Conservation (phyloP, 192 early-diverging fungal species). For the Umbelopsis isabellina region DNA sequence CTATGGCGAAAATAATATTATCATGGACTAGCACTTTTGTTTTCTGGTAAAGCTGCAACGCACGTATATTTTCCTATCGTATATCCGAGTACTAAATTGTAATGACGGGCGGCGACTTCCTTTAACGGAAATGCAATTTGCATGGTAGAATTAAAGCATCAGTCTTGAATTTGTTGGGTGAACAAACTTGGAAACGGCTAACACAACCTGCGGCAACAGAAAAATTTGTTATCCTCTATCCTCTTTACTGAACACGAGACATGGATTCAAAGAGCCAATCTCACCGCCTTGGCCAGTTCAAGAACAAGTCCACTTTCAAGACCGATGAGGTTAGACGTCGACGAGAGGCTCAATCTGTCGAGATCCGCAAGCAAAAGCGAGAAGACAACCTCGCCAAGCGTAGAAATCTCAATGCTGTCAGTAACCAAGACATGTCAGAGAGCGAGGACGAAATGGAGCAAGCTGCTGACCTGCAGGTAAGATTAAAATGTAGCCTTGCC, state of each 20-base stretch:
- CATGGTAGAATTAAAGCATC: too few species aligned
- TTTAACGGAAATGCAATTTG: too few species aligned
- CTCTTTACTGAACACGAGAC: conserved; percentile 15
- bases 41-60: too few species aligned
- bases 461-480: conserved; percentile 27
- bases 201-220: background rate
- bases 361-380: conserved; percentile 52
- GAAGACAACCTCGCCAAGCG: conserved; percentile 53
- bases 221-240: background rate
- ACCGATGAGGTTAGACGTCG: conserved; percentile 49
- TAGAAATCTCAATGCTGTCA: conserved; percentile 41
- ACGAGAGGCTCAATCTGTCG: conserved; percentile 49
- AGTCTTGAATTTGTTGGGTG: too few species aligned
- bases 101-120: too few species aligned
- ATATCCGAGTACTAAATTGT: too few species aligned
- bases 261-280: conserved; percentile 22
- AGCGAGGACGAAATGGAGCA: conserved; percentile 45
- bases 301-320: conserved; percentile 64
- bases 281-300: conserved; percentile 49
- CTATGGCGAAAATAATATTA: too few species aligned
- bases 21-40: too few species aligned
- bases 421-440: conserved; percentile 32
- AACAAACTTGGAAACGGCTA: background rate
- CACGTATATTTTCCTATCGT: too few species aligned
- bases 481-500: background rate